phyloP scores from a whole-genome alignment of 2,329 filamentous ascomycete species.

The Fusarium equiseti region DNA sequence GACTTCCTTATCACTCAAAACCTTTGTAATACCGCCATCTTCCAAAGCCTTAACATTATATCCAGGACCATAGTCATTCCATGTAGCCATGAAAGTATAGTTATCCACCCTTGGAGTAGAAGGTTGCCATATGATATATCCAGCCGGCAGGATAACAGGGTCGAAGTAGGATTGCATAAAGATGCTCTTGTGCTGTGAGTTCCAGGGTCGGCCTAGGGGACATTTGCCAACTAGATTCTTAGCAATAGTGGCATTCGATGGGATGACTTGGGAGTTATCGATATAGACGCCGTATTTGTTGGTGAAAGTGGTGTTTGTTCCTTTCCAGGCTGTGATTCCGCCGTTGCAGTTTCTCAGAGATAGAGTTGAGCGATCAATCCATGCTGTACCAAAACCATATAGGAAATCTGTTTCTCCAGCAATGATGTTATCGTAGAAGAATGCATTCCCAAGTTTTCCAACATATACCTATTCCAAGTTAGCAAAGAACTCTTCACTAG shows the following conservation, averaged over 20 bases:
- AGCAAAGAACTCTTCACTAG: background rate
- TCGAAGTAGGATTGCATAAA: constrained; percentile 69
- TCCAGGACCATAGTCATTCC: constrained; percentile 63
- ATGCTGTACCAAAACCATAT: constrained; percentile 75
- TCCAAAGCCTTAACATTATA: constrained; percentile 63
- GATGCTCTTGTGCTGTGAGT: constrained; percentile 67
- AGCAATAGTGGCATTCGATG: constrained; percentile 64
- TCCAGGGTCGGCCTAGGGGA: constrained; percentile 73
- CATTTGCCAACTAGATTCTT: constrained; percentile 58
- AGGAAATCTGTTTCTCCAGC: constrained; percentile 77
- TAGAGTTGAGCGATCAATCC: constrained; percentile 66
- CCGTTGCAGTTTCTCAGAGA: constrained; percentile 71
- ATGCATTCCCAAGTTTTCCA: constrained; percentile 74
- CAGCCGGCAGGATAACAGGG: constrained; percentile 62
- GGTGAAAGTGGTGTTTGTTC: constrained; percentile 70
- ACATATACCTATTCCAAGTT: constrained; percentile 64
- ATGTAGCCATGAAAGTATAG: constrained; percentile 69
- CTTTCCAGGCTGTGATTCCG: constrained; percentile 77
- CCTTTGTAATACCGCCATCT: constrained; percentile 55
- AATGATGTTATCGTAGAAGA: constrained; percentile 70
- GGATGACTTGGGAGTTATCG: constrained; percentile 64
- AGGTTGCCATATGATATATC: constrained; percentile 59
- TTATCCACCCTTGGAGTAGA: constrained; percentile 47
- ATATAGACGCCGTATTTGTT: constrained; percentile 78
- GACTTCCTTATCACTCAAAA: constrained; percentile 56